Evolutionary conservation across 371 early-diverging fungal species (phyloP).

Genomic region (Blastocladiella emersonii): DNA sequence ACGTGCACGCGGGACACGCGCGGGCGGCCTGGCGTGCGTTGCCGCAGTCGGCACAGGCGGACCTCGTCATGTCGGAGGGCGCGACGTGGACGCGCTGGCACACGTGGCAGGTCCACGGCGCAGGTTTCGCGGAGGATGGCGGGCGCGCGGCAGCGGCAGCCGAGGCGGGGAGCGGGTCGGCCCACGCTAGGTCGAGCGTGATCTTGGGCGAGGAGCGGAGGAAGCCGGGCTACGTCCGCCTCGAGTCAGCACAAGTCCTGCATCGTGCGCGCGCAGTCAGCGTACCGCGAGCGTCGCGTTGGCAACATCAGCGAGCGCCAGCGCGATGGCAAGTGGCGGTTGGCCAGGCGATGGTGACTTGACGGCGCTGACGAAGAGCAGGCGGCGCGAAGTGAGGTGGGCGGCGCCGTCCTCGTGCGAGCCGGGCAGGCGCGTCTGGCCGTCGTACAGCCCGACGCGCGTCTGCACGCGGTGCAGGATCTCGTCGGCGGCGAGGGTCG

Average conservation of each 20-base stretch:
- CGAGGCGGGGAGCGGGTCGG: constrained; percentile 8
- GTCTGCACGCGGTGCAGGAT: constrained; percentile 38
- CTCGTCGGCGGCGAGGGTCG: constrained; percentile 38
- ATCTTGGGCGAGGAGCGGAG: constrained; percentile 52
- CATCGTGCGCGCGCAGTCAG: no score
- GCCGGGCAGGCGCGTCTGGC: constrained; percentile 21
- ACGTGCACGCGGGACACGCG: constrained; percentile 60
- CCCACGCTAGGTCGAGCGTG: constrained; percentile 24
- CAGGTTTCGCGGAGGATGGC: constrained; percentile 7
- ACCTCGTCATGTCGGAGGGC: no score
- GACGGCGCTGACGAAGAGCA: constrained; percentile 50
- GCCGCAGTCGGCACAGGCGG: no score
- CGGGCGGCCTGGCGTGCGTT: constrained; percentile 17
- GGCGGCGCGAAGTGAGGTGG: constrained; percentile 57
- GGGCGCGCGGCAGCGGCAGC: constrained; percentile 4
- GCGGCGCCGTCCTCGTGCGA: constrained; percentile 45
- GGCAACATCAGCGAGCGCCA: not conserved
- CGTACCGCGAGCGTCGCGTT: not conserved
- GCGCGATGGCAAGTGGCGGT: not conserved
- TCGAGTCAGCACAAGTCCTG: not conserved
- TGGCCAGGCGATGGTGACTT: not conserved
- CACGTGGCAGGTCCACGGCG: constrained; percentile 57
- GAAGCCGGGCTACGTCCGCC: constrained; percentile 34
- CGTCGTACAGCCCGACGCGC: constrained; percentile 55
- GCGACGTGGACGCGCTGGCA: constrained; percentile 50